Conservation (phyloP, 306 rosid genomes). For the Quercus engelmannii region DNA sequence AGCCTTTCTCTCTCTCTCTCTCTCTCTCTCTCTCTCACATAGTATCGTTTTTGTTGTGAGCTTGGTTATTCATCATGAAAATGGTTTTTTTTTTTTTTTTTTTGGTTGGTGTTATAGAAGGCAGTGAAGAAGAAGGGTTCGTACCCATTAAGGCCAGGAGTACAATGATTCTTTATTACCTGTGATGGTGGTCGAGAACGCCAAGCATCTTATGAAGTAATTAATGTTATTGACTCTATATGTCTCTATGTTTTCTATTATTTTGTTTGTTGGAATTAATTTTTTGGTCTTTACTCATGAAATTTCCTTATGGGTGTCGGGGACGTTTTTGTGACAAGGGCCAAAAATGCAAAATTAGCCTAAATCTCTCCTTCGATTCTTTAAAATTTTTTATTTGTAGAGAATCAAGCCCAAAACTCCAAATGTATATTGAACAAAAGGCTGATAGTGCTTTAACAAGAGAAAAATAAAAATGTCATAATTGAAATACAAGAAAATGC, state of each 20-base stretch:
- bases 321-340: too few relatives aligned
- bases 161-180: constrained; percentile 85
- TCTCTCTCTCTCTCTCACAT: neutral
- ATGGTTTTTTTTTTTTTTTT: neutral
- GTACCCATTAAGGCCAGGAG: constrained; percentile 74
- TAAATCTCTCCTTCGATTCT: too few relatives aligned
- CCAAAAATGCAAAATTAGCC: too few relatives aligned
- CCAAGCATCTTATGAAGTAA: constrained; percentile 87
- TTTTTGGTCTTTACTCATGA: neutral
- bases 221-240: constrained; percentile 83
- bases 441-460: too few relatives aligned
- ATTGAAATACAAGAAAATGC: too few relatives aligned
- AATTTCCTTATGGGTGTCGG: neutral
- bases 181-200: constrained; percentile 95
- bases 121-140: constrained; percentile 87
- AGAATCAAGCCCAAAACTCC: too few relatives aligned
- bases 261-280: neutral
- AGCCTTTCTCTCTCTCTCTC: constrained; percentile 41
- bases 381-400: too few relatives aligned
- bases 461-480: too few relatives aligned
- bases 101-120: constrained; percentile 36
- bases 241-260: neutral
- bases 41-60: neutral
- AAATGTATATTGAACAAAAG: too few relatives aligned
- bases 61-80: neutral